Evolutionary conservation across 192 early-diverging fungal genomes (phyloP).

Genomic region (Rhizophagus prolifer): DNA sequence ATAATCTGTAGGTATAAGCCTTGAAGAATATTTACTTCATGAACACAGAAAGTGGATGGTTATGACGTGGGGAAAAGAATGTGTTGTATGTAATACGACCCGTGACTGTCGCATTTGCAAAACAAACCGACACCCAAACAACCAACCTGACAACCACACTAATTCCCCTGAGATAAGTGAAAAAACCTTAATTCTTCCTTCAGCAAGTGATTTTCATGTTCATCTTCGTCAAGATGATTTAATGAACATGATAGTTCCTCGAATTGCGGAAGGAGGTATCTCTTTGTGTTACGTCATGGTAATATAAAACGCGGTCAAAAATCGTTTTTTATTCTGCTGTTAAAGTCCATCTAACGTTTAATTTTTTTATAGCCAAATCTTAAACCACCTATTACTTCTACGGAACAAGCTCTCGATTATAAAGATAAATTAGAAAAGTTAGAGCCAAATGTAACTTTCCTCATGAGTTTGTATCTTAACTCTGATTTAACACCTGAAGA

Average conservation of each 20-base stretch:
- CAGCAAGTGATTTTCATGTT: conserved; percentile 87
- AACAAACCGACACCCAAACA: too few species aligned
- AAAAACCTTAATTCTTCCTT: conserved; percentile 58
- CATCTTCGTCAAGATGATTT: conserved; percentile 91
- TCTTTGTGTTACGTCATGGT: conserved; percentile 92
- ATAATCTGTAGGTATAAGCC: too few species aligned
- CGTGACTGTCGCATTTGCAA: too few species aligned
- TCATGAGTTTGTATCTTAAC: conserved; percentile 90
- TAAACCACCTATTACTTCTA: conserved; percentile 84
- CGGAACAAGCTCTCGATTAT: conserved; percentile 86
- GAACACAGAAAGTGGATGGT: too few species aligned
- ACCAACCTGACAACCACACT: too few species aligned
- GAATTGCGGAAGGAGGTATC: conserved; percentile 76
- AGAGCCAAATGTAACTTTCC: conserved; percentile 83
- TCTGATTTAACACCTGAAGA: conserved; percentile 89
- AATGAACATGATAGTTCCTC: conserved; percentile 87
- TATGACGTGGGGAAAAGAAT: too few species aligned
- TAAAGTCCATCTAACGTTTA: background rate
- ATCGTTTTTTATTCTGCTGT: background rate
- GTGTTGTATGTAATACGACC: too few species aligned
- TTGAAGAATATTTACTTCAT: too few species aligned
- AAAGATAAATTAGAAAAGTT: conserved; percentile 74
- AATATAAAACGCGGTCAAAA: conserved; percentile 8
- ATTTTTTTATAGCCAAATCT: conserved; percentile 79
- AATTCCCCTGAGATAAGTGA: too few species aligned